Percentiles rank a stretch among this genome's conserved stretches.
phyloP scores from a whole-genome alignment of 2,329 filamentous ascomycete species.

The Fusarium sp. region DNA sequence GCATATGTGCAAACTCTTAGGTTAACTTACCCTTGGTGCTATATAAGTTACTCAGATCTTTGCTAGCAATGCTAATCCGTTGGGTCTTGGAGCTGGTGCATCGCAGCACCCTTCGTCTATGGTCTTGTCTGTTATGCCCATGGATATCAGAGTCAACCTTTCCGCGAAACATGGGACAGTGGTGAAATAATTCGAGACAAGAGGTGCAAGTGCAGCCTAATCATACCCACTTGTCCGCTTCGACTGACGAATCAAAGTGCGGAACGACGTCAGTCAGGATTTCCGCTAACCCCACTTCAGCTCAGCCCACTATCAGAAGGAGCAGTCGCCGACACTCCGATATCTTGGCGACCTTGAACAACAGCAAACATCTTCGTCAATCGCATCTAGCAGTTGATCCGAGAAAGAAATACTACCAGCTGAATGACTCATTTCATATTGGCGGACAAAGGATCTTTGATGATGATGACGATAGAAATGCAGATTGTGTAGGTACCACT shows the following conservation, averaged over 20 bases:
- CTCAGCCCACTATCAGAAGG: background rate
- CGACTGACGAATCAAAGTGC: background rate
- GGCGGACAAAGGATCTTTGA: fast-evolving
- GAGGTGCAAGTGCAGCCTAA: slow-evolving; percentile 1
- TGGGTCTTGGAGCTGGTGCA: too few species aligned
- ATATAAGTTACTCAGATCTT: too few species aligned
- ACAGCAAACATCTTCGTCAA: background rate
- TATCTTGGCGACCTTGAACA: background rate
- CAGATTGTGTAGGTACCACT: background rate
- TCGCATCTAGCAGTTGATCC: fast-evolving
- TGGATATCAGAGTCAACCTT: too few species aligned
- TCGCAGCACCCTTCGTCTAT: background rate
- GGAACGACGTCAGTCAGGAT: background rate
- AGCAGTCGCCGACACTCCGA: background rate
- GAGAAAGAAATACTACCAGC: fast-evolving
- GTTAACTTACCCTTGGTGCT: too few species aligned
- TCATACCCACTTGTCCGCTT: background rate
- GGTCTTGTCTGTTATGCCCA: fast-evolving
- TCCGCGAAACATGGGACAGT: background rate
- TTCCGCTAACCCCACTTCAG: background rate
- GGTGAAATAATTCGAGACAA: background rate
- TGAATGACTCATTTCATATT: fast-evolving
- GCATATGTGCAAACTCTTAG: too few species aligned
- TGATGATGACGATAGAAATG: background rate
- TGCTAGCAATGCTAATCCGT: too few species aligned